These are phyloP conservation scores for Quercus alba DNA, from an alignment of 306 rosid genomes.

Conservation along the genomic window DNA sequence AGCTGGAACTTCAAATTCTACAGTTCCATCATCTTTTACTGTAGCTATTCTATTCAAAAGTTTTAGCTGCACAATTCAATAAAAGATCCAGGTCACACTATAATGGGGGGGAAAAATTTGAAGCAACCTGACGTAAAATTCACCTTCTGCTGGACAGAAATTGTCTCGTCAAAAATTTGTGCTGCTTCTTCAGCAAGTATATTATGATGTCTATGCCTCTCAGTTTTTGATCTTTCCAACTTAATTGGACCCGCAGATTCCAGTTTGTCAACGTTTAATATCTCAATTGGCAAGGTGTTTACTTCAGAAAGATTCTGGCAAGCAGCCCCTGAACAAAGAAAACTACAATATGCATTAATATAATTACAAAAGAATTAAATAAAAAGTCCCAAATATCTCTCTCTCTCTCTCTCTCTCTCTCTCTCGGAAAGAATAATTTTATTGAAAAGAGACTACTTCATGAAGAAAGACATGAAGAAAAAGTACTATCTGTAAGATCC, in stretches of 20 bases:
- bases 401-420: background rate
- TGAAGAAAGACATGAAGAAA: no score
- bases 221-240: constrained; percentile 75
- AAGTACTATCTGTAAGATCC: no score
- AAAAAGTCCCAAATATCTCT: constrained; percentile 1
- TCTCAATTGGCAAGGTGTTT: constrained; percentile 47
- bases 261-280: constrained; percentile 32
- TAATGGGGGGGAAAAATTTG: background rate
- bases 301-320: constrained; percentile 38
- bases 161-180: constrained; percentile 58
- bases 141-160: constrained; percentile 73
- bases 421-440: no score
- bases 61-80: constrained; percentile 61
- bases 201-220: constrained; percentile 47
- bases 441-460: no score
- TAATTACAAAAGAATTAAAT: constrained; percentile 10
- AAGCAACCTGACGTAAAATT: constrained; percentile 5
- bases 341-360: constrained; percentile 9
- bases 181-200: constrained; percentile 69
- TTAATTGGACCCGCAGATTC: constrained; percentile 46
- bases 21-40: constrained; percentile 90
- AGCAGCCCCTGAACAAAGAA: constrained; percentile 42
- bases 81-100: constrained; percentile 7
- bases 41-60: constrained; percentile 88
- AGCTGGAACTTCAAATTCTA: constrained; percentile 82